Conservation (phyloP, 1,284 basidiomycete species). For the Moesziomyces sp. region DNA sequence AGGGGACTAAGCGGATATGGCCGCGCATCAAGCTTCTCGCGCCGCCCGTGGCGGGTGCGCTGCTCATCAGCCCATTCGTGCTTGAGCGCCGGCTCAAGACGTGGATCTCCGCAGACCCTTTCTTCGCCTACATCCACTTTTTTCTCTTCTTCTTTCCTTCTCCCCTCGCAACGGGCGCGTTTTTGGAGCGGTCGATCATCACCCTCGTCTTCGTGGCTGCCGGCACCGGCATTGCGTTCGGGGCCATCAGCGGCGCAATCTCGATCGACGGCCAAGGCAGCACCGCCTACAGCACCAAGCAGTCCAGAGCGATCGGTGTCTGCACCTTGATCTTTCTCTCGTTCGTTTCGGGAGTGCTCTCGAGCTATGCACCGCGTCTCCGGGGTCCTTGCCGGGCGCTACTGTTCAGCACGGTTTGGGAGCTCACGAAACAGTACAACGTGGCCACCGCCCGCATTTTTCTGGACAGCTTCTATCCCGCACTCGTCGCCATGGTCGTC, state of each 20-base stretch:
- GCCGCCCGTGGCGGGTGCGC: constrained; percentile 24
- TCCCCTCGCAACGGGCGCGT: constrained; percentile 47
- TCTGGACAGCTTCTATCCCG: constrained; percentile 51
- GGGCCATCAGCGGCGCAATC: constrained; percentile 44
- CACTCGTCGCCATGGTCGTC: constrained; percentile 46
- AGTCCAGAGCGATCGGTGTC: constrained; percentile 53
- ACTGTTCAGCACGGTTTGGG: constrained; percentile 53
- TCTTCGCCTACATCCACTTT: constrained; percentile 42
- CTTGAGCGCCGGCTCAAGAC: constrained; percentile 20
- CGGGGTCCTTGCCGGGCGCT: constrained; percentile 42
- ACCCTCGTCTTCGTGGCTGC: constrained; percentile 38
- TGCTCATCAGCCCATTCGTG: constrained; percentile 47
- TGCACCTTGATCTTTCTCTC: constrained; percentile 44
- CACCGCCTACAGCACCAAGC: constrained; percentile 26
- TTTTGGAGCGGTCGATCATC: constrained; percentile 51
- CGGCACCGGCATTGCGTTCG: constrained; percentile 39
- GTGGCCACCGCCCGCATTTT: constrained; percentile 48
- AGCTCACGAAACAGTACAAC: constrained; percentile 42
- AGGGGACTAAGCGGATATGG: constrained; percentile 8
- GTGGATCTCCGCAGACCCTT: constrained; percentile 40
- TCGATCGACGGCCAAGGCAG: constrained; percentile 45
- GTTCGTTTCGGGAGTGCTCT: constrained; percentile 42
- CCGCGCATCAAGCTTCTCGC: constrained; percentile 17
- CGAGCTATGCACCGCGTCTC: constrained; percentile 52
- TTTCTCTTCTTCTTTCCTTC: constrained; percentile 60